phyloP scores from a whole-genome alignment of 1,139 yeast genomes.

The Sugiyamaella grinbergsii region DNA sequence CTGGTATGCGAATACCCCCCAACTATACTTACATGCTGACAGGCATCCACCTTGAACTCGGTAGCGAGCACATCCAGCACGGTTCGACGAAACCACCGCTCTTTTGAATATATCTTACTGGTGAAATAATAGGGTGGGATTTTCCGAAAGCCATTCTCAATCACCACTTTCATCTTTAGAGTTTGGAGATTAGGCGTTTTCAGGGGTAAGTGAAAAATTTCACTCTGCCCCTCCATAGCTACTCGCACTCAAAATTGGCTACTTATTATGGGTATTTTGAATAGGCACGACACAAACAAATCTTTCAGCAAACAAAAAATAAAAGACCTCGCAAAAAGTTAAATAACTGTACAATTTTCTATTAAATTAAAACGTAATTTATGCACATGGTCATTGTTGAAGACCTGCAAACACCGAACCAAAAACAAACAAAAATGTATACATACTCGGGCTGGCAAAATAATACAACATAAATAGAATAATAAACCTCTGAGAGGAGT shows the following conservation, averaged over 20 bases:
- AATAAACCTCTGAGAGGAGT: constrained; percentile 12
- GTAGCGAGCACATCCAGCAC: constrained; percentile 74
- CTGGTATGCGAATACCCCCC: neutral
- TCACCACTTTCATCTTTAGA: constrained; percentile 13
- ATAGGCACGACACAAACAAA: too few relatives aligned
- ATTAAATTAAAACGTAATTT: constrained; percentile 18
- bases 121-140: constrained; percentile 84
- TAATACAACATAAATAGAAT: constrained; percentile 20
- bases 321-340: neutral
- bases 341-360: constrained; percentile 8
- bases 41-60: constrained; percentile 80
- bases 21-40: constrained; percentile 38
- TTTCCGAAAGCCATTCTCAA: constrained; percentile 51
- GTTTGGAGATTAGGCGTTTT: neutral
- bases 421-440: constrained; percentile 4
- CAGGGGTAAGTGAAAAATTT: constrained; percentile 4
- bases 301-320: too few relatives aligned
- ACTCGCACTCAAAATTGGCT: constrained; percentile 2
- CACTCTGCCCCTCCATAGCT: too few relatives aligned
- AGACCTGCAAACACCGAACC: constrained; percentile 27
- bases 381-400: constrained; percentile 32
- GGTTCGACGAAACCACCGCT: constrained; percentile 82
- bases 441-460: constrained; percentile 24
- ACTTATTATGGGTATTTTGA: neutral
- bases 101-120: constrained; percentile 82